Base-by-base conservation (phyloP, 164 flowering plant genomes). In the Stephania japonica region DNA sequence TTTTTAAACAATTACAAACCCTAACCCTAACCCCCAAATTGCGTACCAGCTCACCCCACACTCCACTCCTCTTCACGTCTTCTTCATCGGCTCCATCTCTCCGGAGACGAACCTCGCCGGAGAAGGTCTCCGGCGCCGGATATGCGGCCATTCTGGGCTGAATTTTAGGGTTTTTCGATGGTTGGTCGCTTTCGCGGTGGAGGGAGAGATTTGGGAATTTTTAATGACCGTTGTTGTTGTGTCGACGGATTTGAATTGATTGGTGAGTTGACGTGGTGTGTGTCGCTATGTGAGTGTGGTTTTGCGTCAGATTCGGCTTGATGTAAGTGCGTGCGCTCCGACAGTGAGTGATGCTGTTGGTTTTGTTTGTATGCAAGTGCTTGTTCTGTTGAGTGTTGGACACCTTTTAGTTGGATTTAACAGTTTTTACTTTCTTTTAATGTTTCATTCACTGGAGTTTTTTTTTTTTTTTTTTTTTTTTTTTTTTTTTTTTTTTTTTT, bases 41-140 rank as follows among this genome's bases (percentile, higher is more conserved):
- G 64, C 64, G 64, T 21, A 59, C 64, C 64, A 59, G 25, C 64
- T 59, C 64, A 59, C 64, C 25, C 64, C 64, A 59, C 64, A 59
- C 25, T 59, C 19, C 21, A 5, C 5, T 24, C 7, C 63, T 21
- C 64, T 59, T 10, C 24, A 8, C 25, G 21, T 59, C 64, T 59
- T 8, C 4, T 19, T 6, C 24, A 19, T 18, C 64, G 7, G 7
- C 25, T 19, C 64, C 64, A 10, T 21, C 5, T 56, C 63, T 19
- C 63, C 63, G 63, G 63, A 24, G 9, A 59, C 0, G 1, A 0
- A 3, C 9, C 8, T 24, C 24, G 64, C 64, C 64, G 64, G 23
- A 59, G 9, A 59, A 59, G 7, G 1, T 59, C 64, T 21, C 64
- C 64, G 64, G 64, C 8, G 9, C 23, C 64, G 24, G 24, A 59